Conservation (phyloP, 257 asterid species). For the Datura wrightii region DNA sequence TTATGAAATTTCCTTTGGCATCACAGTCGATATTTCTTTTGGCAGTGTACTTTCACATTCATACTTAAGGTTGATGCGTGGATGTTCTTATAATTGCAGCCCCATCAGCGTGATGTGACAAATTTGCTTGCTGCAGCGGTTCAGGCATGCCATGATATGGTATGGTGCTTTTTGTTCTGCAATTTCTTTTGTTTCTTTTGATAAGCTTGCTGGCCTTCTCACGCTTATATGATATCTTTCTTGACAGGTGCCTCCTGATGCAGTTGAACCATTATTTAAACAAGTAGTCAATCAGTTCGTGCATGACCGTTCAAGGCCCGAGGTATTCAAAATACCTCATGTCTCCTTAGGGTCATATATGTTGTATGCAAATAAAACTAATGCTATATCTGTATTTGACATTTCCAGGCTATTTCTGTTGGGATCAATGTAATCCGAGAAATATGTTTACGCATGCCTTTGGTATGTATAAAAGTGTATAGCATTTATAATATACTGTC, state of each 20-base stretch:
- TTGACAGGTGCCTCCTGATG: constrained; percentile 94
- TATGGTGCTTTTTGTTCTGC: constrained; percentile 37
- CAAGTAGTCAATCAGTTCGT: constrained; percentile 96
- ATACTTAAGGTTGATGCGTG: constrained; percentile 31
- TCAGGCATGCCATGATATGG: constrained; percentile 99
- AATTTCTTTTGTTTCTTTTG: constrained; percentile 17
- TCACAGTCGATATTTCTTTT: constrained; percentile 25
- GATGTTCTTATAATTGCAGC: constrained; percentile 53
- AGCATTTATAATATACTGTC: background rate
- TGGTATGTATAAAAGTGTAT: constrained; percentile 57
- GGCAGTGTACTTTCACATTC: constrained; percentile 27
- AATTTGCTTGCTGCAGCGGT: constrained; percentile 93
- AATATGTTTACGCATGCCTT: constrained; percentile 92
- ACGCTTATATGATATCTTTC: constrained; percentile 30
- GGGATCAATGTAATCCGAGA: constrained; percentile 90
- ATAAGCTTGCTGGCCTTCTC: constrained; percentile 28
- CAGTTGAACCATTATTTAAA: constrained; percentile 88
- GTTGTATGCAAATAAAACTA: constrained; percentile 6
- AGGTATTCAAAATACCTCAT: constrained; percentile 52
- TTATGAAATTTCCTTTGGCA: constrained; percentile 13
- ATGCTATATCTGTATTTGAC: constrained; percentile 56
- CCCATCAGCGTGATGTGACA: constrained; percentile 84
- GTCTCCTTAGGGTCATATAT: background rate
- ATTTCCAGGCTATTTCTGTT: constrained; percentile 80
- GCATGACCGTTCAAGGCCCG: constrained; percentile 88